These are phyloP conservation scores for Aspergillus diversus DNA, from an alignment of 495 filamentous ascomycete genomes.

Conservation along the genomic window DNA sequence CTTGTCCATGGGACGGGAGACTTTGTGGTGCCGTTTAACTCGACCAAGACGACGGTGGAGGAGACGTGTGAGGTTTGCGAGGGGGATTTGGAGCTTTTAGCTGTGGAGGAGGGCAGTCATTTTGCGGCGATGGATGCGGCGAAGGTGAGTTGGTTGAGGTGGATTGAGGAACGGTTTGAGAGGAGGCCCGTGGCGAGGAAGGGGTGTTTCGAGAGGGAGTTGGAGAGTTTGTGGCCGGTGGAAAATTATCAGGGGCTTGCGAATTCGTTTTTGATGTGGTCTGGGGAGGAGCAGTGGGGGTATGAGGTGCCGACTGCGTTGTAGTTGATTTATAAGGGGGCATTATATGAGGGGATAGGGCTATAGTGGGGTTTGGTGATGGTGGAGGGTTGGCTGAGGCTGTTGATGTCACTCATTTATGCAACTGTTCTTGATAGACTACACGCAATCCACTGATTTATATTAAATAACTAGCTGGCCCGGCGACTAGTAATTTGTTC, in stretches of 20 bases:
- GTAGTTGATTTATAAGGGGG: slow-evolving; percentile 1
- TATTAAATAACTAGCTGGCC: too few relatives aligned
- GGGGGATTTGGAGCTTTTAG: slow-evolving; percentile 36
- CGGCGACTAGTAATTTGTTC: too few relatives aligned
- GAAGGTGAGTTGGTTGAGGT: slow-evolving; percentile 41
- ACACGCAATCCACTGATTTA: too few relatives aligned
- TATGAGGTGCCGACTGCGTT: slow-evolving; percentile 31
- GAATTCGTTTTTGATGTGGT: slow-evolving; percentile 36
- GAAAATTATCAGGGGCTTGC: slow-evolving; percentile 27
- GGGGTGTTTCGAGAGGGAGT: slow-evolving; percentile 22
- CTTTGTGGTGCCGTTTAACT: slow-evolving; percentile 27
- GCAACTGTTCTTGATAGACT: too few relatives aligned
- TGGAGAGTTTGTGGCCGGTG: slow-evolving; percentile 32
- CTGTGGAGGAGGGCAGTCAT: slow-evolving; percentile 37
- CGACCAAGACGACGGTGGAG: slow-evolving; percentile 31
- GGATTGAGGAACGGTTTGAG: slow-evolving; percentile 46
- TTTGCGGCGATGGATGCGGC: slow-evolving; percentile 41
- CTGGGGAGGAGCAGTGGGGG: slow-evolving; percentile 30
- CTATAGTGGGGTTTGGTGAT: too few relatives aligned
- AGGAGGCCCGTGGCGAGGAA: slow-evolving; percentile 20
- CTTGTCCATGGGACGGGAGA: slow-evolving; percentile 44
- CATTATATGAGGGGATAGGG: too few relatives aligned
- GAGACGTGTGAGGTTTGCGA: slow-evolving; percentile 37
- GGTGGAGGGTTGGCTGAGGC: background rate
- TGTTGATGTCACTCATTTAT: too few relatives aligned